A percentile compares a stretch with the other conserved stretches of the same genome.
Evolutionary conservation across 2,329 filamentous ascomycete species (phyloP).

Genomic region (Shiraia bambusicola): DNA sequence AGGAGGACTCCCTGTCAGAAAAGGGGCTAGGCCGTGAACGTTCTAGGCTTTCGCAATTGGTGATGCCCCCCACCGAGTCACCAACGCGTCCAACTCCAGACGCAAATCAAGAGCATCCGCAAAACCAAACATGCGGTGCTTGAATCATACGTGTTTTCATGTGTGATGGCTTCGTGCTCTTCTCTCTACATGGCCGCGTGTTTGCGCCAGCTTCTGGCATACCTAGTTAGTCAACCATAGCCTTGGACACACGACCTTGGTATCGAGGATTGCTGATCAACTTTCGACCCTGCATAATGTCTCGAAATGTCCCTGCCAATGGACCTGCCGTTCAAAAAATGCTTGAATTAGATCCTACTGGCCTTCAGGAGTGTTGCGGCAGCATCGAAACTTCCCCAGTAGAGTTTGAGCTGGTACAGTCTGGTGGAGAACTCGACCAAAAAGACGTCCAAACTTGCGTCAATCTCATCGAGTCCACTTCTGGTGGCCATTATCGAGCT

Average conservation of each 20-base stretch:
- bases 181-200: no score
- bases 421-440: conserved; percentile 34
- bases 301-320: no score
- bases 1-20: conserved; percentile 4
- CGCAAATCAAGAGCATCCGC: not conserved
- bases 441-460: conserved; percentile 54
- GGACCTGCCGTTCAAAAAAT: conserved; percentile 2
- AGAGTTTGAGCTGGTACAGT: conserved; percentile 24
- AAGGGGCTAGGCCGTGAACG: conserved; percentile 7
- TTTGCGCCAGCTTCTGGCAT: no score
- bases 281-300: no score
- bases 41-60: conserved; percentile 6
- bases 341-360: conserved; percentile 5
- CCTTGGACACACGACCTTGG: no score
- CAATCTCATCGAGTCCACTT: conserved; percentile 63
- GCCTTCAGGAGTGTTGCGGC: conserved; percentile 3
- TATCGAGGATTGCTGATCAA: no score
- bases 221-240: no score
- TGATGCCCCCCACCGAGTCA: conserved; percentile 12
- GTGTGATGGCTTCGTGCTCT: no score
- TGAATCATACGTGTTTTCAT: no score
- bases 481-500: conserved; percentile 62
- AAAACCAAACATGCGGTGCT: no score
- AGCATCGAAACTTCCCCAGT: conserved; percentile 3
- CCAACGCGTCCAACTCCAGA: not conserved